Conservation (phyloP, 306 rosid genomes). For the Macrotyloma uniflorum region DNA sequence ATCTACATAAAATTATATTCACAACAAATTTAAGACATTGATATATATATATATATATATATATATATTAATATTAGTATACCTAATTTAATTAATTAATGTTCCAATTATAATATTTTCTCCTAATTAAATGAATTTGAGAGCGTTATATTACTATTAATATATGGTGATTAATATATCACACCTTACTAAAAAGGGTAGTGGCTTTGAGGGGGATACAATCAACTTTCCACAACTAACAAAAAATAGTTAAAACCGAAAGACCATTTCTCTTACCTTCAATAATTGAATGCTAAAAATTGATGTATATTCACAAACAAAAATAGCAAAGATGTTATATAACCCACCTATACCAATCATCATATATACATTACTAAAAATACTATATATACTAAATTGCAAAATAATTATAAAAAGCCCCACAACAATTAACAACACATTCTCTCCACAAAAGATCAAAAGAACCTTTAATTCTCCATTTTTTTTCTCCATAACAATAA, state of each 20-base stretch:
- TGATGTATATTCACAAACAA: background rate
- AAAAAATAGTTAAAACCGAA: background rate
- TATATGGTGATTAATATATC: background rate
- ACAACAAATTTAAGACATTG: no score
- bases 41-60: no score
- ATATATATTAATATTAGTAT: no score
- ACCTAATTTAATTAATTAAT: no score
- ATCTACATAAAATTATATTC: no score
- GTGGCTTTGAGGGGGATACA: background rate
- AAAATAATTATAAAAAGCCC: background rate
- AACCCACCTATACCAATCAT: slow-evolving; percentile 12
- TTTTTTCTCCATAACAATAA: slow-evolving; percentile 8
- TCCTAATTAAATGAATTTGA: no score
- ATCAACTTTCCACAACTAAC: background rate
- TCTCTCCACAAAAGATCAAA: slow-evolving; percentile 15
- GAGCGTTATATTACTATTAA: background rate
- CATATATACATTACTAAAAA: slow-evolving; percentile 25
- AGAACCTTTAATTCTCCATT: slow-evolving; percentile 5
- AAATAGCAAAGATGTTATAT: background rate
- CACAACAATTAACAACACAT: background rate
- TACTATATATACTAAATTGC: background rate
- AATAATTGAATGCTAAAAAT: background rate
- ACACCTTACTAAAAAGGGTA: background rate
- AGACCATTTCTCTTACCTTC: background rate
- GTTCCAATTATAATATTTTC: no score